Evolutionary conservation across 2,329 filamentous ascomycete species (phyloP), one percentile per base, ranked within the genome.

Genomic region (Hypoxylon sp.): DNA sequence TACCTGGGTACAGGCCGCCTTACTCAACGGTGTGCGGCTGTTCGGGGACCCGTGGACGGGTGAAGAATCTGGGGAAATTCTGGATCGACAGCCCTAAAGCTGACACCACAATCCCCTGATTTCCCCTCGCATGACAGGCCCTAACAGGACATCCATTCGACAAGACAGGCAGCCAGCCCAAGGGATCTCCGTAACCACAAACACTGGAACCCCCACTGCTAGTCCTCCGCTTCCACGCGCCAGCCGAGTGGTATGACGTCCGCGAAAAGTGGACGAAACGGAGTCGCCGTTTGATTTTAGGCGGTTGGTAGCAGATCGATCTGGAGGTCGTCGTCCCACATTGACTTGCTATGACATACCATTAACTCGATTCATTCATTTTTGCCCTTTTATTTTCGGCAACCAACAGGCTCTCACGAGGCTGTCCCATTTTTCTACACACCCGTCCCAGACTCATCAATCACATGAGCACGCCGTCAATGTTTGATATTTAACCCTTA

Each of bases 81-180:
- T 32, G 54, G 56, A 60, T 60, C 44, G 28, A 50, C 24, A 57
- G 55, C 53, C 54, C 51, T 63, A 50, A 40, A 30, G 50, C 48
- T 59, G 42, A 64, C 64, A 67, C 64, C 61, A 67, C 64, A 40
- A 67, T 67, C 53, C 61, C 56, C 61, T 67, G 67, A 69, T 69
- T 65, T 52, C 51, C 46, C 51, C 64, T 63, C 64, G 26, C 38
- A 61, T 58, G 66, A 64, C 53, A 59, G 40, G 16, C 28, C 30
- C n/a, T n/a, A n/a, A n/a, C n/a, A n/a, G n/a, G n/a, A n/a, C n/a
- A n/a, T n/a, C n/a, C n/a, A n/a, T n/a, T n/a, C n/a, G n/a, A n/a
- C n/a, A n/a, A n/a, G n/a, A n/a, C n/a, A n/a, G n/a, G n/a, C n/a
- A n/a, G n/a, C n/a, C n/a, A 33, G 26, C 22, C 55, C 28, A 46